Base-by-base conservation (phyloP, 2,329 filamentous ascomycete species). In the Cercospora janseana region DNA sequence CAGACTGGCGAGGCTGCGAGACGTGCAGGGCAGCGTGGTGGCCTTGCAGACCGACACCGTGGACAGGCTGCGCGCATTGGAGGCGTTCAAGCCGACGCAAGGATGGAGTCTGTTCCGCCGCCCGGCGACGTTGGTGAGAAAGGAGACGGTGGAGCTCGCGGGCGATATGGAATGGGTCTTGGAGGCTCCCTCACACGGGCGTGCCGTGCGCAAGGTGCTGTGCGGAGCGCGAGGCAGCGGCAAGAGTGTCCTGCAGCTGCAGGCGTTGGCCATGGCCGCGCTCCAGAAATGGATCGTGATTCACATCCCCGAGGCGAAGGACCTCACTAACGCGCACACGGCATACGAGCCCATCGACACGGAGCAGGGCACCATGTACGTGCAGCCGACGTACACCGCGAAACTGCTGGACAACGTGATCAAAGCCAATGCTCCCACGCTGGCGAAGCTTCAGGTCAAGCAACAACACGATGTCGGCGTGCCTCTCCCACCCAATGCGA, bases 21-120 rank as follows among this genome's bases (percentile, higher is more conserved):
- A 73, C 23, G 74, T 75, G 26, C 78, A 80, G 43, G 88, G 87
- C 27, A 79, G 79, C 54, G 79, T 97, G 23, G 72, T 89, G 45
- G 80, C 80, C 1, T 70, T 97, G 21, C 82, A 86, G 6, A 81
- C 83, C 32, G 71, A 73, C 1, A 73, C 89, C 43, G 79, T 96
- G 43, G 90, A 95, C 72, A 81, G 85, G 68, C 75, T 98, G 73
- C 80, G 90, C 62, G 80, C 83, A n/a, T 77, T 87, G 46, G 88
- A 95, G 66, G 90, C 88, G 3, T 98, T 98, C 77, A 95, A 95
- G 79, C 77, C 83, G 16, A 87, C 83, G 18, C 93, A 97, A 77
- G 83, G 81, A 57, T 98, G 93, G 91, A 80, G 79, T 52, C 74
- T 95, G 63, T 98, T 97, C 72, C 77, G 88, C 60, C 79, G 83